Evolutionary conservation across 176 grass and related monocot species (phyloP).

Genomic region (Panicum miliaceum): DNA sequence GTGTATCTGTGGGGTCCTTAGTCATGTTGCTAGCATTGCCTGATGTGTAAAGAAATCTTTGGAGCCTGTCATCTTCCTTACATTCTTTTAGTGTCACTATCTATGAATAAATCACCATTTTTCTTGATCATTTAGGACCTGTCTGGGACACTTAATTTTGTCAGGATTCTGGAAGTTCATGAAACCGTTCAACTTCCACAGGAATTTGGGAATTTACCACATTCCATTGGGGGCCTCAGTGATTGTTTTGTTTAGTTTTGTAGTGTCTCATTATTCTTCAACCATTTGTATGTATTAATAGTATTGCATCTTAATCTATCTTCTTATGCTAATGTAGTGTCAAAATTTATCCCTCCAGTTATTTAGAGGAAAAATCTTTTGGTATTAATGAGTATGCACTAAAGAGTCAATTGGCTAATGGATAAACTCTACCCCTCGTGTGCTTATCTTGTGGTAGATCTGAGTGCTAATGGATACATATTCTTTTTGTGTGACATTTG

Average conservation of each 20-base stretch:
- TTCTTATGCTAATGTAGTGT: neutral
- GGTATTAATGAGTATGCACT: conserved; percentile 13
- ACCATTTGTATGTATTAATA: neutral
- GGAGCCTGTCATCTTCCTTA: neutral
- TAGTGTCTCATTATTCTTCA: neutral
- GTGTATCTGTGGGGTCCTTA: neutral
- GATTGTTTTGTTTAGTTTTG: neutral
- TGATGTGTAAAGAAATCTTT: neutral
- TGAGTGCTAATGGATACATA: neutral
- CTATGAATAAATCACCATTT: neutral
- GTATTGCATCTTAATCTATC: neutral
- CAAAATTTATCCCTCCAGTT: neutral
- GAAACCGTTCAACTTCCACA: neutral
- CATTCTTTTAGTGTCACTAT: neutral
- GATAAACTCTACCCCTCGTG: neutral
- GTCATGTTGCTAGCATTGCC: neutral
- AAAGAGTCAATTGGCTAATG: neutral
- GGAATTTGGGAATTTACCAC: neutral
- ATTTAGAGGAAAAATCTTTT: neutral
- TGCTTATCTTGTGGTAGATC: neutral
- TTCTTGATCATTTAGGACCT: neutral
- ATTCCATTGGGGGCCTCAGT: neutral
- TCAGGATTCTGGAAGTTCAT: neutral
- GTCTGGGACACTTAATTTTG: neutral
- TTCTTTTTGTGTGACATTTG: neutral